Percentiles rank a stretch among this genome's conserved stretches.
phyloP scores from a whole-genome alignment of 805 yeast genomes.

The Zygosaccharomyces siamensis region DNA sequence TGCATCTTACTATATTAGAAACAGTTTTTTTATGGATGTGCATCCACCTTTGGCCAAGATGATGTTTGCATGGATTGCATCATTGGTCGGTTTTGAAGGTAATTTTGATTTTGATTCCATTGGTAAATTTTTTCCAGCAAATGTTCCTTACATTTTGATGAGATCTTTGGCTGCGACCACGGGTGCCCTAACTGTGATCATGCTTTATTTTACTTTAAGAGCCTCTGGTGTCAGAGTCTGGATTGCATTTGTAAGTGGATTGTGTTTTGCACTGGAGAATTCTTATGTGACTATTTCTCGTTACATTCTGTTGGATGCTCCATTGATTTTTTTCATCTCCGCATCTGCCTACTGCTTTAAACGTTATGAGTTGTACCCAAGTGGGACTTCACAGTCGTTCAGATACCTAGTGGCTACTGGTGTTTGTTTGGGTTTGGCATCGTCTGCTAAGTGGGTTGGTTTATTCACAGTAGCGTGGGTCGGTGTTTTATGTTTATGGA shows the following conservation, averaged over 20 bases:
- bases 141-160: constrained; percentile 62
- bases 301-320: constrained; percentile 71
- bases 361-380: constrained; percentile 58
- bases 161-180: constrained; percentile 62
- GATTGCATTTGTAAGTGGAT: constrained; percentile 53
- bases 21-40: constrained; percentile 64
- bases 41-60: constrained; percentile 79
- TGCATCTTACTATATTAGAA: constrained; percentile 71
- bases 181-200: constrained; percentile 63
- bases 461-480: constrained; percentile 76
- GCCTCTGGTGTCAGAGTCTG: constrained; percentile 65
- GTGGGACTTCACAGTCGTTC: constrained; percentile 56
- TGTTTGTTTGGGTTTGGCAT: constrained; percentile 65
- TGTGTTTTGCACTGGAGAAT: constrained; percentile 59
- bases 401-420: constrained; percentile 61
- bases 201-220: constrained; percentile 64
- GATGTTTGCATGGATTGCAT: constrained; percentile 67
- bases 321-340: constrained; percentile 72
- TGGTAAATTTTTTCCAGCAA: constrained; percentile 56
- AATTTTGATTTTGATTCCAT: constrained; percentile 61
- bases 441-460: constrained; percentile 82
- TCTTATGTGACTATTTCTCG: constrained; percentile 66
- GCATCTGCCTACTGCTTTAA: constrained; percentile 60
- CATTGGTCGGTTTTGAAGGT: constrained; percentile 67
- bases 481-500: constrained; percentile 55